Evolutionary conservation across 257 asterid genomes (phyloP).

Genomic region (Solanum phureja): DNA sequence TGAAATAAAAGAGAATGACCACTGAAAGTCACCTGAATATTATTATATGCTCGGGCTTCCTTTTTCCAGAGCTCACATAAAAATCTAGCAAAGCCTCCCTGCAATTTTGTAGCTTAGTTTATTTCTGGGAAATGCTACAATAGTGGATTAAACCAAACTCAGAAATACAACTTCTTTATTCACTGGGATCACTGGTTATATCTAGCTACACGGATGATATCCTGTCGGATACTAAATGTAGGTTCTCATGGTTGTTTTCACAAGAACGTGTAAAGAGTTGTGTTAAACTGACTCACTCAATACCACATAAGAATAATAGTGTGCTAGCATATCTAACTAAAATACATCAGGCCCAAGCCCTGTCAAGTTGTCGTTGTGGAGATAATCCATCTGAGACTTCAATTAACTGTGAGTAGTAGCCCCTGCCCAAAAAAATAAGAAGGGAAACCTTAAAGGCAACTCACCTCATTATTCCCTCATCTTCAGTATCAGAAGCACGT

Average conservation of each 20-base stretch:
- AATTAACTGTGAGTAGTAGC: neutral
- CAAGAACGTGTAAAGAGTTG: neutral
- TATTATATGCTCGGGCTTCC: slow-evolving; percentile 83
- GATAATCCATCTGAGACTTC: neutral
- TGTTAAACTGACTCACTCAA: neutral
- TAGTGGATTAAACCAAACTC: neutral
- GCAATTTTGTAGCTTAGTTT: slow-evolving; percentile 1
- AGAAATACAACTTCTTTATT: neutral
- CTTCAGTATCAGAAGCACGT: slow-evolving; percentile 59
- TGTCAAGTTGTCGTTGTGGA: neutral
- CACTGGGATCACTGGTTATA: neutral
- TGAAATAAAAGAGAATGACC: neutral
- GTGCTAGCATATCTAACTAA: neutral
- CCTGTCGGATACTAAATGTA: neutral
- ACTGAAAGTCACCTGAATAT: slow-evolving; percentile 55
- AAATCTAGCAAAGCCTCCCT: slow-evolving; percentile 76
- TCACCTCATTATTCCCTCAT: slow-evolving; percentile 82
- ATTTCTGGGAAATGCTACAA: neutral
- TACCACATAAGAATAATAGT: neutral
- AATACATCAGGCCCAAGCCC: neutral
- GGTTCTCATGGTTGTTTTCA: neutral
- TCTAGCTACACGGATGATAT: neutral
- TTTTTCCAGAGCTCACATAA: slow-evolving; percentile 58
- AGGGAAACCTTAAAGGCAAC: neutral
- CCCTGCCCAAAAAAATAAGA: neutral